phyloP scores from a whole-genome alignment of 345 rosid species.

The Eucalyptus caleyi region DNA sequence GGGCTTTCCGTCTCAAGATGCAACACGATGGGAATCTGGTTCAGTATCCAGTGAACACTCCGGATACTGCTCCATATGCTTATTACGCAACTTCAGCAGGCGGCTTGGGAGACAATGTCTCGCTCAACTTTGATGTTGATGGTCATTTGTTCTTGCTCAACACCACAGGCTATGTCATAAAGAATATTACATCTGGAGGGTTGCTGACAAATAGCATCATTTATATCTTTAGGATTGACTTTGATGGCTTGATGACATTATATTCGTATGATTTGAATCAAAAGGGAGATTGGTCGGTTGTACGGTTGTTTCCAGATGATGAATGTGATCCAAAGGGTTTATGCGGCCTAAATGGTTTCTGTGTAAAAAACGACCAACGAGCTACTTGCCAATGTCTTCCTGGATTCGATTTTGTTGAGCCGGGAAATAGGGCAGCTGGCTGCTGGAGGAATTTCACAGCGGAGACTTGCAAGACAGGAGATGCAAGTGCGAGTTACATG shows the following conservation, averaged over 20 bases:
- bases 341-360: background rate
- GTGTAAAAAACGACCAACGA: background rate
- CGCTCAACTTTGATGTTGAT: too few species aligned
- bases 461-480: background rate
- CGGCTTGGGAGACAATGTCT: too few species aligned
- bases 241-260: background rate
- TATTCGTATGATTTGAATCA: too few species aligned
- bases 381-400: background rate
- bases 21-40: constrained; percentile 11
- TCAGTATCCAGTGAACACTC: background rate
- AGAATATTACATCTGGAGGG: too few species aligned
- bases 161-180: too few species aligned
- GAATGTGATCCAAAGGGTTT: background rate
- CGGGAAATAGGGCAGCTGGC: background rate
- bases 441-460: background rate
- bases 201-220: too few species aligned
- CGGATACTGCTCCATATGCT: background rate
- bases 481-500: background rate
- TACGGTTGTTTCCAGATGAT: background rate
- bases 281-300: background rate
- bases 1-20: constrained; percentile 11
- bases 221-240: too few species aligned
- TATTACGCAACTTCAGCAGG: fast-evolving
- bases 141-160: too few species aligned
- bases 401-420: background rate